Conservation (phyloP, 2,329 filamentous ascomycete genomes). For the Monosporascus sp. region DNA sequence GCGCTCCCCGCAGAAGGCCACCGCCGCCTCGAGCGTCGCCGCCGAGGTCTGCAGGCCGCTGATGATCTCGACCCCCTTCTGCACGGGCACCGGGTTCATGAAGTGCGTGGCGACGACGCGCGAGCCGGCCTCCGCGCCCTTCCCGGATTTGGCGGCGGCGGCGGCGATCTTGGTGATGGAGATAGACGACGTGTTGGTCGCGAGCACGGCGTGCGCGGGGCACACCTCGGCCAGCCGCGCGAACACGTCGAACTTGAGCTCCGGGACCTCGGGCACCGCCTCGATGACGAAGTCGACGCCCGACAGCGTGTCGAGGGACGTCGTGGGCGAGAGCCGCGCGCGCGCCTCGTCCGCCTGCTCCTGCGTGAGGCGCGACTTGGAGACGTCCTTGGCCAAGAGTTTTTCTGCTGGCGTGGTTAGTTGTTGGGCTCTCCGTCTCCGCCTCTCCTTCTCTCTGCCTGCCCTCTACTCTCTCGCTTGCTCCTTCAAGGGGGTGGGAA, state of each 20-base stretch:
- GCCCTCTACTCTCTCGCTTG: neutral
- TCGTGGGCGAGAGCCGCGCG: slow-evolving; percentile 63
- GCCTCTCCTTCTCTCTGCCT: neutral
- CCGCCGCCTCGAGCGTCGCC: slow-evolving; percentile 73
- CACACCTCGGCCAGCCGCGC: slow-evolving; percentile 74
- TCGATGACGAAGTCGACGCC: slow-evolving; percentile 97
- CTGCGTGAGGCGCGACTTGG: slow-evolving; percentile 79
- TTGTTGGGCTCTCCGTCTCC: neutral
- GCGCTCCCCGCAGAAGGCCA: slow-evolving; percentile 72
- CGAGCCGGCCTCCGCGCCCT: slow-evolving; percentile 73
- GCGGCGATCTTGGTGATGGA: slow-evolving; percentile 95
- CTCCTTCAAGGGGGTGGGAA: neutral
- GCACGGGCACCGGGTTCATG: slow-evolving; percentile 97
- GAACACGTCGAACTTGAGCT: slow-evolving; percentile 87
- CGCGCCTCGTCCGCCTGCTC: slow-evolving; percentile 72
- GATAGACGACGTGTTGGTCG: slow-evolving; percentile 98
- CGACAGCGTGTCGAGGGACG: slow-evolving; percentile 70
- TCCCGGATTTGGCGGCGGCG: slow-evolving; percentile 72
- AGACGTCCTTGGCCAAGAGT: slow-evolving; percentile 86
- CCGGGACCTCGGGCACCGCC: slow-evolving; percentile 87
- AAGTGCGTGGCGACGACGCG: slow-evolving; percentile 95
- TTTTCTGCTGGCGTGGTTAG: slow-evolving; percentile 56
- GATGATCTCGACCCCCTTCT: slow-evolving; percentile 98
- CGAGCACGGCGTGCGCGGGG: slow-evolving; percentile 79
- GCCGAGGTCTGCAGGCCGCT: slow-evolving; percentile 85